Base-by-base conservation (phyloP, 2,329 filamentous ascomycete species). In the Kalaharituber pfeilii region DNA sequence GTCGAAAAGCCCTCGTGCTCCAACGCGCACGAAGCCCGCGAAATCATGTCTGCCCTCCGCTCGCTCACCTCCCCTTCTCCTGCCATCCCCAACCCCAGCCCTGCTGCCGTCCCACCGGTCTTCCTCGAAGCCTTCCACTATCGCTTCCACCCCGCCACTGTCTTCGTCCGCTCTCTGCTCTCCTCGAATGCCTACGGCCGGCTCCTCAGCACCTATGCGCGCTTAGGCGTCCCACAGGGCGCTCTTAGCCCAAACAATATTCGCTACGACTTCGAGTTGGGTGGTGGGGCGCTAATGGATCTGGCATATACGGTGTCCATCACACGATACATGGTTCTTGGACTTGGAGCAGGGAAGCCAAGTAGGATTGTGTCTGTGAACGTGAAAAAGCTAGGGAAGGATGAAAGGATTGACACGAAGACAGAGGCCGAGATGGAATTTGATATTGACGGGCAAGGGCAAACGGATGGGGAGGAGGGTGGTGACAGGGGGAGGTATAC, bases 1-100 rank as follows among this genome's bases (percentile, higher is more conserved):
- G 64, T 77, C 2, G 75, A 78, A 62, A 77, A 77, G 62, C 75
- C 75, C 0, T 68, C 70, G 0, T 69, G 67, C n/a, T 69, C 68
- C 25, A 77, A 75, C 59, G 62, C 66, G 2, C 55, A 50, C 0
- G 73, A 78, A 61, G 74, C 73, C 2, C 61, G 63, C 18, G 42
- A 28, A 13, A 25, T 47, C 42, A 11, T 3, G 25, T 13, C n/a
- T 3, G 25, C 15, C 4, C 42, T 47, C 6, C 5, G 25, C 13
- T 20, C n/a, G 3, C 42, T 47, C 42, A 36, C 30, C 30, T 9
- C 9, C 30, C 30, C 30, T 9, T 36, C 30, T 9, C n/a, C n/a
- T 5, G n/a, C 5, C 18, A 39, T 2, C 7, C 33, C 33, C 33
- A 39, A 18, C 2, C n/a, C n/a, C n/a, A n/a, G n/a, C n/a, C n/a